Percentiles rank a stretch among this genome's conserved stretches.
These are phyloP conservation scores for Globisporangium heterothallicum DNA, from an alignment of 352 stramenopile genomes.

Conservation along the genomic window DNA sequence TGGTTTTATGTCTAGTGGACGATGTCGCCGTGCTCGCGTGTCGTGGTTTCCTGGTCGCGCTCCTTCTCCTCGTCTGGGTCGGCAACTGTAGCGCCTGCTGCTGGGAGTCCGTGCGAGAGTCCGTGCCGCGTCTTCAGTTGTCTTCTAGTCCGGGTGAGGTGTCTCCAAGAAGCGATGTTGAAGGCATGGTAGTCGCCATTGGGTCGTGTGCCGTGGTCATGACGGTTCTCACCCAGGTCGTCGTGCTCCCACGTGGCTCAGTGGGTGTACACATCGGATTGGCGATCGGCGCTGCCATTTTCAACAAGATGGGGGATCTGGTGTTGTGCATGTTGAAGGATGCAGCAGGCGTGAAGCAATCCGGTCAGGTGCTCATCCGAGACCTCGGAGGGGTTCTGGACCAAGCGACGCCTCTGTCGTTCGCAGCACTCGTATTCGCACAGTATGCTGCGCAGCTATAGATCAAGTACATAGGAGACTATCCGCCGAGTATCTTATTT, in stretches of 20 bases:
- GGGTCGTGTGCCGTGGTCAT: neutral
- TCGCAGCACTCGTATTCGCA: no score
- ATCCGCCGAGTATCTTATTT: no score
- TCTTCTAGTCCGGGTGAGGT: neutral
- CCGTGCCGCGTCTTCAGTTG: neutral
- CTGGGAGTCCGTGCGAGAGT: constrained; percentile 2
- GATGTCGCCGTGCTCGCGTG: neutral
- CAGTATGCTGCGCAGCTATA: no score
- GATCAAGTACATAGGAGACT: no score
- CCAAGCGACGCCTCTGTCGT: no score
- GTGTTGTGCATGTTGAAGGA: constrained; percentile 90
- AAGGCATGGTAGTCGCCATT: neutral
- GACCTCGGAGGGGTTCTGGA: no score
- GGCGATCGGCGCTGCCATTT: constrained; percentile 71
- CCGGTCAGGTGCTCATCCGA: no score
- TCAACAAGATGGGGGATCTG: constrained; percentile 82
- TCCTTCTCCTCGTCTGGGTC: neutral
- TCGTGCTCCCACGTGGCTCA: neutral
- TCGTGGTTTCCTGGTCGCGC: neutral
- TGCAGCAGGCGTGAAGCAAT: no score
- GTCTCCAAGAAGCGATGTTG: neutral
- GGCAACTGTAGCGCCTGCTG: neutral
- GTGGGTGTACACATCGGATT: constrained; percentile 10
- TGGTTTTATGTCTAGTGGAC: neutral
- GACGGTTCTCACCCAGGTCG: neutral